These are phyloP conservation scores for Abortiporus biennis DNA, from an alignment of 1,284 basidiomycete genomes.

Conservation along the genomic window DNA sequence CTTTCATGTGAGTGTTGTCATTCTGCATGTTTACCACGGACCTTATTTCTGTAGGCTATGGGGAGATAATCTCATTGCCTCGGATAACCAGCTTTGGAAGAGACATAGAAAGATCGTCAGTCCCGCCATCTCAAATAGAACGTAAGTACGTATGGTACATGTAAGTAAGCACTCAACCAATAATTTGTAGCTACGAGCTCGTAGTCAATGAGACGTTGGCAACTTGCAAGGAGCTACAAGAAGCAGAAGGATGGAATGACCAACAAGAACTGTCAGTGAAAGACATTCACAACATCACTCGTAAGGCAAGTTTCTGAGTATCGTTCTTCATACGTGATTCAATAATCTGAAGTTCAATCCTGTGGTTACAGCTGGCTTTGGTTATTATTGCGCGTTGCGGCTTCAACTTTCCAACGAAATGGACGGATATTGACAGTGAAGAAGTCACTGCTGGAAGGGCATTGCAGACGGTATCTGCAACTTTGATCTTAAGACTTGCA, in stretches of 20 bases:
- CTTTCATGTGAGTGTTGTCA: constrained; percentile 1
- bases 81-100: constrained; percentile 2
- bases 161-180: background rate
- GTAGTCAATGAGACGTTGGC: constrained; percentile 8
- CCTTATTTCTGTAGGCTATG: background rate
- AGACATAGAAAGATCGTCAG: background rate
- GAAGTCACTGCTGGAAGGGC: background rate
- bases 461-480: constrained; percentile 5
- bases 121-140: background rate
- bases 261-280: background rate
- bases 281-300: no score
- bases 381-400: constrained; percentile 11
- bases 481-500: constrained; percentile 2
- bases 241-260: constrained; percentile 8
- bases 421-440: constrained; percentile 9
- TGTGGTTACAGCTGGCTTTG: constrained; percentile 7
- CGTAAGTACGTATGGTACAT: background rate
- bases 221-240: constrained; percentile 9
- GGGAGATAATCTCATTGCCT: constrained; percentile 2
- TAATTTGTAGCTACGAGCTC: constrained; percentile 1
- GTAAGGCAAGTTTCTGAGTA: no score
- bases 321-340: no score
- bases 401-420: constrained; percentile 8
- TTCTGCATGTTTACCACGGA: background rate
- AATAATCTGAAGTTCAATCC: no score